phyloP scores from a whole-genome alignment of 1,284 basidiomycete genomes.

The Leccinum huronense region DNA sequence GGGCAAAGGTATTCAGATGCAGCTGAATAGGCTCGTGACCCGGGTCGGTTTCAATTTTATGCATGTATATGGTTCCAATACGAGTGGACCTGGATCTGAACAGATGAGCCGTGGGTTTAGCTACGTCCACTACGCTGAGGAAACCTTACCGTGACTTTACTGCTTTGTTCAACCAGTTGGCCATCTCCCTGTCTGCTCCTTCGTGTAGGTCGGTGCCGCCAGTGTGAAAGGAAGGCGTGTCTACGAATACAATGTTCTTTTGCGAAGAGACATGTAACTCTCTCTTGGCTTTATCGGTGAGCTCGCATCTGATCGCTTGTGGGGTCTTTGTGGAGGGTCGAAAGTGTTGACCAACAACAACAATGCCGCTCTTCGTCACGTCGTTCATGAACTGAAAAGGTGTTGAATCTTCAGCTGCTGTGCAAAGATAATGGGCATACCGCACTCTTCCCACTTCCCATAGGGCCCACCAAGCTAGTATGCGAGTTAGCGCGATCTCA shows the following conservation, averaged over 20 bases:
- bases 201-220: background rate
- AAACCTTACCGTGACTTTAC: conserved; percentile 12
- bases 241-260: conserved; percentile 23
- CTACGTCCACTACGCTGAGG: background rate
- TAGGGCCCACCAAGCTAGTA: conserved; percentile 24
- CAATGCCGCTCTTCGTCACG: conserved; percentile 2
- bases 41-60: conserved; percentile 16
- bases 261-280: background rate
- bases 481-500: conserved; percentile 9
- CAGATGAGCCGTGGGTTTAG: background rate
- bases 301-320: conserved; percentile 17
- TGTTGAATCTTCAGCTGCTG: background rate
- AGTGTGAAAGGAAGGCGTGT: conserved; percentile 21
- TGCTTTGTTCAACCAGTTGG: conserved; percentile 11
- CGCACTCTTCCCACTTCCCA: conserved; percentile 20
- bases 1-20: conserved; percentile 15
- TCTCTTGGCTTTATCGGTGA: conserved; percentile 4
- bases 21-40: background rate
- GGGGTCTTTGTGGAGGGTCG: background rate
- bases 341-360: background rate
- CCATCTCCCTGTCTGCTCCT: background rate
- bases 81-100: conserved; percentile 17
- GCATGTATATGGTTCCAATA: conserved; percentile 22
- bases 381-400: conserved; percentile 15
- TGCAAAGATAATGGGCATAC: conserved; percentile 12